Percentiles rank a stretch among this genome's conserved stretches.
Conservation (phyloP, 202 grass and related monocot species). For the Carex arenaria region DNA sequence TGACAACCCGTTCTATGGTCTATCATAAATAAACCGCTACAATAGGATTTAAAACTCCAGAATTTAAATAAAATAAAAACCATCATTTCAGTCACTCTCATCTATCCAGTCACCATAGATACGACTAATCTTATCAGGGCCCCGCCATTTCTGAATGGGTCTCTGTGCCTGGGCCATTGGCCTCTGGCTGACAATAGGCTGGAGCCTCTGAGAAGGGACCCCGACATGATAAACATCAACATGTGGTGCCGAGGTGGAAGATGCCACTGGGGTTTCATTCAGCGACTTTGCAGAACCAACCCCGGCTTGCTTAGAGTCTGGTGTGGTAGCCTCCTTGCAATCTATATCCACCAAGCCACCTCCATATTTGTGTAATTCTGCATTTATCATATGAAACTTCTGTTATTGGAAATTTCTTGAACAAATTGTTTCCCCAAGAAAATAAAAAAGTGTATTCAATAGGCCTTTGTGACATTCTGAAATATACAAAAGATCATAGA, state of each 20-base stretch:
- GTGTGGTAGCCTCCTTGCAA: constrained; percentile 37
- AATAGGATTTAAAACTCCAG: neutral
- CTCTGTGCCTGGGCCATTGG: constrained; percentile 56
- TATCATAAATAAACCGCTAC: constrained; percentile 4
- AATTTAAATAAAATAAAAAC: constrained; percentile 13
- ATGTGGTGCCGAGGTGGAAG: constrained; percentile 35
- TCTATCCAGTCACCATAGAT: constrained; percentile 99
- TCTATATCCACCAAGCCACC: constrained; percentile 67
- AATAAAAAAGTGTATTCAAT: neutral
- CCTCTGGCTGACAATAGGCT: constrained; percentile 52
- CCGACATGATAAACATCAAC: constrained; percentile 87
- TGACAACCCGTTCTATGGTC: neutral
- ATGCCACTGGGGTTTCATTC: constrained; percentile 29
- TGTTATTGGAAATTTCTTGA: neutral
- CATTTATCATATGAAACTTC: neutral
- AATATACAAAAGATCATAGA: neutral
- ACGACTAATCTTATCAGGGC: constrained; percentile 93
- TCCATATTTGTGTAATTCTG: constrained; percentile 94
- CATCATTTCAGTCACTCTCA: constrained; percentile 47
- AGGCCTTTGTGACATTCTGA: neutral
- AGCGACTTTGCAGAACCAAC: constrained; percentile 44
- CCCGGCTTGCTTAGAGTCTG: constrained; percentile 71
- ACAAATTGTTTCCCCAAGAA: neutral
- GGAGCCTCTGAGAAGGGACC: constrained; percentile 53
- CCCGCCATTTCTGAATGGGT: constrained; percentile 91